Base-by-base conservation (phyloP, 768 basidiomycete genomes). In the Naganishia friedmannii region DNA sequence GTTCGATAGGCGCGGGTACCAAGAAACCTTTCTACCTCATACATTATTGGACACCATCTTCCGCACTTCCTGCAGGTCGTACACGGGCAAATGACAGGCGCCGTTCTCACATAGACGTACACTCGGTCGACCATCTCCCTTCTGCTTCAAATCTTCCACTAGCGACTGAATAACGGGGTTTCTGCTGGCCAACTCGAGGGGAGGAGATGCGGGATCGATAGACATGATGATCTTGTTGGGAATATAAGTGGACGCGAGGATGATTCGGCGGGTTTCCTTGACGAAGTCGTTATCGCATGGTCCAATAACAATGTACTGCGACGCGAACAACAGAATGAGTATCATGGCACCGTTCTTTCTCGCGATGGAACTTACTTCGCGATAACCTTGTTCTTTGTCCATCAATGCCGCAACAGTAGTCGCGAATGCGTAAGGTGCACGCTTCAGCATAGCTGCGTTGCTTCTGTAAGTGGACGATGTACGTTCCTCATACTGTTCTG, bases 161-260 rank as follows among this genome's bases (percentile, higher is more conserved):
- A 78, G 63, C 3, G 71, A 71, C 45, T 73, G 71, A 34, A 77
- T 56, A 39, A 73, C 74, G 5, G 58, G 56, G 58, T 78, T 78
- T 29, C 58, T n/a, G 32, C 72, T 42, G n/a, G 71, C 75, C 15
- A 77, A 68, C 21, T 48, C 68, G 6, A 0, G 15, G 3, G 75
- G 74, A 12, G 73, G 74, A 12, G 67, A 34, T 10, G 53, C 23
- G 0, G 77, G 77, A 53, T 78, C 73, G 4, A 87, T 82, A 83
- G 88, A 85, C 72, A 89, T 87, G 0, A 88, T 84, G 17, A 85
- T 85, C 75, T 89, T 89, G 26, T 87, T 88, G 0, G 87, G 87
- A 34, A 88, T 85, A 76, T 89, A 89, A 19, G 76, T 83, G 0
- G 87, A 87, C 2, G 86, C 87, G 71, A 87, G 87, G 71, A 85